phyloP scores from a whole-genome alignment of 768 basidiomycete species.

The Scleroderma bovista region DNA sequence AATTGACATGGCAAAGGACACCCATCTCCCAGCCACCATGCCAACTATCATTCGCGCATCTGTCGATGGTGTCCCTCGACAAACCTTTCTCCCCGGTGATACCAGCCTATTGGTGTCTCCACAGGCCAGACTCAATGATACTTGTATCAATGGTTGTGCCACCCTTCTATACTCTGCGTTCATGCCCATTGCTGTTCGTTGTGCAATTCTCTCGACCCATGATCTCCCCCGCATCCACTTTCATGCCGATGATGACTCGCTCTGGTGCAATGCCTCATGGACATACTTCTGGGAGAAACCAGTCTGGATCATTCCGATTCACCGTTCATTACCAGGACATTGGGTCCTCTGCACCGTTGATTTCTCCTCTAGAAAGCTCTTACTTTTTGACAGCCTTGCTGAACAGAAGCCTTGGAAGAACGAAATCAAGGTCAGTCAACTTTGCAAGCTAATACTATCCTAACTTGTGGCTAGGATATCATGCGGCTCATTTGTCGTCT shows the following conservation, averaged over 20 bases:
- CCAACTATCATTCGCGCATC: background rate
- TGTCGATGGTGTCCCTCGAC: background rate
- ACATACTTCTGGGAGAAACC: slow-evolving; percentile 27
- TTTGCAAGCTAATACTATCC: no score
- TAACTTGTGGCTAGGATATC: no score
- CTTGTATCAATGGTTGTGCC: no score
- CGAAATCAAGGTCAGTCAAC: no score
- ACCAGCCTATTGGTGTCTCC: background rate
- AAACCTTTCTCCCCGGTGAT: background rate
- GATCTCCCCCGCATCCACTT: slow-evolving; percentile 2
- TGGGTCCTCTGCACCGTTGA: no score
- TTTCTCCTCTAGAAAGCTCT: no score
- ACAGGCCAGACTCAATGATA: no score
- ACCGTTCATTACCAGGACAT: slow-evolving; percentile 19
- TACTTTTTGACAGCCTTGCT: no score
- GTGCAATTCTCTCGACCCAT: background rate
- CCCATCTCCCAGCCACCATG: background rate
- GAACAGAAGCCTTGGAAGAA: no score
- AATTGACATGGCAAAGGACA: background rate
- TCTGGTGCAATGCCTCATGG: slow-evolving; percentile 18
- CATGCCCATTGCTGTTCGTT: background rate
- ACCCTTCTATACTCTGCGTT: background rate
- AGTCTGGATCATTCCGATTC: slow-evolving; percentile 35
- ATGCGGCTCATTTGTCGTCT: no score
- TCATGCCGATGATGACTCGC: background rate